Conservation (phyloP, 768 basidiomycete genomes). For the Kwoniella dendrophila region DNA sequence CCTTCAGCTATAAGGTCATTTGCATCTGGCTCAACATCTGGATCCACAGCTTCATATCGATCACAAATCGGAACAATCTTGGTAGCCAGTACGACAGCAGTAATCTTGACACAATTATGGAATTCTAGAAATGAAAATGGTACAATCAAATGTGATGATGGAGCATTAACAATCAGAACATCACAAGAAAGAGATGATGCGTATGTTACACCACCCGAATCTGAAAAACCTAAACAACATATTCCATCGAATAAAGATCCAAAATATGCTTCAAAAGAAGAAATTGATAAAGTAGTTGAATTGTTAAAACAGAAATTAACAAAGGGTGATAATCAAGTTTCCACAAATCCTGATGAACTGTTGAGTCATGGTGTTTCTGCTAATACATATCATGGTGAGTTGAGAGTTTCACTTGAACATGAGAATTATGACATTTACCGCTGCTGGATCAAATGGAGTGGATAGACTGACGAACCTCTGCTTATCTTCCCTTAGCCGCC, state of each 20-base stretch:
- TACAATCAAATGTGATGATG: conserved; percentile 3
- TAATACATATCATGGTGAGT: conserved; percentile 36
- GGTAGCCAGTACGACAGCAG: conserved; percentile 2
- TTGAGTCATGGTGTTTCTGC: conserved; percentile 32
- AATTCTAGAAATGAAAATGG: not conserved
- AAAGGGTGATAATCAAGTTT: conserved; percentile 31
- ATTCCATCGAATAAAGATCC: conserved; percentile 4
- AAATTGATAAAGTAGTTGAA: conserved; percentile 17
- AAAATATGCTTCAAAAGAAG: conserved; percentile 14
- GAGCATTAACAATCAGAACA: not conserved
- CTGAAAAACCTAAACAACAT: not conserved
- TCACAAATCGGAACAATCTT: not conserved
- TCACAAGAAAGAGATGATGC: conserved; percentile 1
- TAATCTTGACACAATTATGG: conserved; percentile 8
- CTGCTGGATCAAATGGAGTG: no score
- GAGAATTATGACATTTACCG: not conserved
- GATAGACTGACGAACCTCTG: no score
- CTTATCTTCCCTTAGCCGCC: conserved; percentile 15
- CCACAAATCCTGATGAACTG: conserved; percentile 28
- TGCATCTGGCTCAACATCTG: not conserved
- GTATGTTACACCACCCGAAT: conserved; percentile 16
- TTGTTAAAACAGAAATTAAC: conserved; percentile 17
- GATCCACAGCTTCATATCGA: not conserved
- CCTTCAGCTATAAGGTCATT: not conserved
- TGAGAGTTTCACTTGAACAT: not conserved